phyloP scores from a whole-genome alignment of 1,284 basidiomycete species.

The Inonotus obliquus region DNA sequence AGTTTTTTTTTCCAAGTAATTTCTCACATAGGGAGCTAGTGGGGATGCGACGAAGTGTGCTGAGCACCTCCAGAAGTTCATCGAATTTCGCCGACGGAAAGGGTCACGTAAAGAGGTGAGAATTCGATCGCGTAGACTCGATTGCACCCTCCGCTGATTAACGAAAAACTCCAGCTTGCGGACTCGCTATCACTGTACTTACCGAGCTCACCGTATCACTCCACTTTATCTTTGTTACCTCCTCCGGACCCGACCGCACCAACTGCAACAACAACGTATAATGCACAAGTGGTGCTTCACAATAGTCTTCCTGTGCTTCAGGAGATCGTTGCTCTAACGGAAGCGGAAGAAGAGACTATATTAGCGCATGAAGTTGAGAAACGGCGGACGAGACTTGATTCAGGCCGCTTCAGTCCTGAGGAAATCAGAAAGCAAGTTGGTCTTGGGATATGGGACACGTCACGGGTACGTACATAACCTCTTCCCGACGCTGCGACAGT shows the following conservation, averaged over 20 bases:
- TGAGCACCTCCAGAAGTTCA: slow-evolving; percentile 70
- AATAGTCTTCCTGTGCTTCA: slow-evolving; percentile 63
- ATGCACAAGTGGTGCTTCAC: slow-evolving; percentile 62
- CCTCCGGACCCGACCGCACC: slow-evolving; percentile 75
- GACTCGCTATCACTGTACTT: slow-evolving; percentile 67
- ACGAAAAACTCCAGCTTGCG: slow-evolving; percentile 48
- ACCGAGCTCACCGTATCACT: slow-evolving; percentile 68
- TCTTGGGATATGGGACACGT: slow-evolving; percentile 54
- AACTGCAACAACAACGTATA: slow-evolving; percentile 50
- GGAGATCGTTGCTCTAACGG: slow-evolving; percentile 59
- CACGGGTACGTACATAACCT: slow-evolving; percentile 40
- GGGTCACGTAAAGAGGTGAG: slow-evolving; percentile 58
- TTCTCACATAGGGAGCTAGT: slow-evolving; percentile 34
- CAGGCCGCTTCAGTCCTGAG: slow-evolving; percentile 51
- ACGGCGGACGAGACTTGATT: slow-evolving; percentile 64
- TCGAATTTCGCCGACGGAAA: slow-evolving; percentile 59
- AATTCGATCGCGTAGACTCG: slow-evolving; percentile 8
- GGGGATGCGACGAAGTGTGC: slow-evolving; percentile 78
- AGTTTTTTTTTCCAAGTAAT: background rate
- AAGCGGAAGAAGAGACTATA: slow-evolving; percentile 51
- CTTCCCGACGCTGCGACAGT: background rate
- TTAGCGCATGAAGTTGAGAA: slow-evolving; percentile 68
- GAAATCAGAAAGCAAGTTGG: slow-evolving; percentile 65
- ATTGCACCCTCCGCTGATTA: background rate
- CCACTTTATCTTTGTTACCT: slow-evolving; percentile 62